These are phyloP conservation scores for Phytophthora tentaculata DNA, from an alignment of 352 stramenopile genomes.

Conservation along the genomic window DNA sequence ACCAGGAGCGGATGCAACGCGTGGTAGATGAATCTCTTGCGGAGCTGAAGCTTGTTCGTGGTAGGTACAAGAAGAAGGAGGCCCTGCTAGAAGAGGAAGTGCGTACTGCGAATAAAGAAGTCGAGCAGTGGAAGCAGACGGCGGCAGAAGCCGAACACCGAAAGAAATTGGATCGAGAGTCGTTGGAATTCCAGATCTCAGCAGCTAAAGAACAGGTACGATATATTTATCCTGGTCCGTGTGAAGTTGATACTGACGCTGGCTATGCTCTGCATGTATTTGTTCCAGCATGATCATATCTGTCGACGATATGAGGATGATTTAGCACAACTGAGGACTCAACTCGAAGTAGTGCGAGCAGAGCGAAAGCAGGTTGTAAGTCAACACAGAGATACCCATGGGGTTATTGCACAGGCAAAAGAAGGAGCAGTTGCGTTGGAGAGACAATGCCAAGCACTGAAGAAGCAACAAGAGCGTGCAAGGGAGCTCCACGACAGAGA, in stretches of 20 bases:
- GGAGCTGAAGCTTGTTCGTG: constrained; percentile 57
- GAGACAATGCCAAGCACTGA: constrained; percentile 28
- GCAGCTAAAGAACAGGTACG: constrained; percentile 24
- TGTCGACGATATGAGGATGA: constrained; percentile 26
- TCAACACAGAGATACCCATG: constrained; percentile 31
- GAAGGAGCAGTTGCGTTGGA: constrained; percentile 28
- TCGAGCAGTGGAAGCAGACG: constrained; percentile 42
- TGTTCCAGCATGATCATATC: constrained; percentile 22
- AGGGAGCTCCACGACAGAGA: constrained; percentile 38
- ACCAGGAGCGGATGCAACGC: constrained; percentile 59
- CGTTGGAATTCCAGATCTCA: constrained; percentile 30
- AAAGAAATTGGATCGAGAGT: constrained; percentile 34
- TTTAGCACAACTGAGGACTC: constrained; percentile 11
- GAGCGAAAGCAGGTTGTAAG: constrained; percentile 28
- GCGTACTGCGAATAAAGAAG: constrained; percentile 32
- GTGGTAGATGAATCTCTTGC: constrained; percentile 58
- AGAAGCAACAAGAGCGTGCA: constrained; percentile 31
- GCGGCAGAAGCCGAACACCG: constrained; percentile 25
- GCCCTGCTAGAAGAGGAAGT: constrained; percentile 46
- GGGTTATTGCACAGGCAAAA: constrained; percentile 31
- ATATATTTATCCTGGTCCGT: background rate
- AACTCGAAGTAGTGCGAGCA: constrained; percentile 21
- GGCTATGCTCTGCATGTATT: too few species aligned
- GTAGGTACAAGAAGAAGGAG: constrained; percentile 54
- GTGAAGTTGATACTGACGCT: constrained; percentile 2